Evolutionary conservation across 352 stramenopile genomes (phyloP), one percentile per base, ranked within the genome.

Genomic region (Phytophthora sojae): DNA sequence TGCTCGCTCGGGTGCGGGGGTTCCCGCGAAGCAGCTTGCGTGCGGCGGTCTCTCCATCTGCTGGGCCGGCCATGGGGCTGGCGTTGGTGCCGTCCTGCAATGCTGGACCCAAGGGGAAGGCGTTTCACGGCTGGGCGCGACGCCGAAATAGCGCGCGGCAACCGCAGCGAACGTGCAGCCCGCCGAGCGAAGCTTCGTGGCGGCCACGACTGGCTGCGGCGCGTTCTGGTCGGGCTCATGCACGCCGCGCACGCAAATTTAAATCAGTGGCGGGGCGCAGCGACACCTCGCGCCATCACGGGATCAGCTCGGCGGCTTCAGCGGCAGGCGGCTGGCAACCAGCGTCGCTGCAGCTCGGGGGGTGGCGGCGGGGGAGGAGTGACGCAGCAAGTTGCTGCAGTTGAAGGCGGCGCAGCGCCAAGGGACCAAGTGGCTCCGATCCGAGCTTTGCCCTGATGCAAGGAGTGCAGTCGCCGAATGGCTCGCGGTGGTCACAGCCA

Each of bases 181-280:
- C 50, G 55, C 57, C 47, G 49, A 51, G 49, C 50, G 57, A 75
- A 74, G 67, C 45, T 65, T 74, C 66, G 44, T 57, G 42, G 30
- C 37, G 37, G 4, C 50, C 54, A 44, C 35, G 35, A 44, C 12
- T n/a, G 29, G 29, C 29, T 32, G 53, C 23, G 25, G 67, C 61
- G 68, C 32, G 68, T 72, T 75, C 68, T 72, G 62, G 42, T 68
- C 68, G 50, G 37, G 50, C 61, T 63, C 59, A 39, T 25, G 44
- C 29, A 42, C 35, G 49, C 57, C 60, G 64, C 67, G 67, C 42
- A 57, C 26, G 69, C 57, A 61, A 76, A 72, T 68, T 57, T 76
- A 76, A 68, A 67, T 72, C 63, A 76, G 63, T 32, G 35, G 29
- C 7, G 26, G 26, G 42, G 35, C 47, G 19, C 47, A 15, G 47